These are phyloP conservation scores for Trametes villosa DNA, from an alignment of 768 basidiomycete species.

Conservation along the genomic window DNA sequence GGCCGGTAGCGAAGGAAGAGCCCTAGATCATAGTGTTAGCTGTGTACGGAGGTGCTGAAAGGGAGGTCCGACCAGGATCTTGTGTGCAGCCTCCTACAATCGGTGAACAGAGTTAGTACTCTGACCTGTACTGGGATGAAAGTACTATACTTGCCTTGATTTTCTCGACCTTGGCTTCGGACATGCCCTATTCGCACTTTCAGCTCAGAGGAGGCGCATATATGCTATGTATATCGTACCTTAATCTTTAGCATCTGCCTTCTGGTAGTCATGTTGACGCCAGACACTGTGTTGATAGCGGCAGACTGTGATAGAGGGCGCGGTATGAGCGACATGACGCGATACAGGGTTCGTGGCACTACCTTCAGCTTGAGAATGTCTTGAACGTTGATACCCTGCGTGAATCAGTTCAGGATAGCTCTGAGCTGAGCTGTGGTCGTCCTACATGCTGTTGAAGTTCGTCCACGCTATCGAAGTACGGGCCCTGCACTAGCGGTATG, in stretches of 20 bases:
- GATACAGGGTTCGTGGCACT: slow-evolving; percentile 11
- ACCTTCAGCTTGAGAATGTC: slow-evolving; percentile 95
- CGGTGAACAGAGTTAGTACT: slow-evolving; percentile 1
- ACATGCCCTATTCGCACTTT: slow-evolving; percentile 70
- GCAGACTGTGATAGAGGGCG: slow-evolving; percentile 53
- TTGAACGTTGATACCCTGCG: slow-evolving; percentile 91
- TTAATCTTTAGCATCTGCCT: slow-evolving; percentile 93
- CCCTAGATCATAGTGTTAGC: slow-evolving; percentile 54
- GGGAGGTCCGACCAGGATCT: slow-evolving; percentile 63
- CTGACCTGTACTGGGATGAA: not conserved
- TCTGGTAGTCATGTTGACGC: slow-evolving; percentile 90
- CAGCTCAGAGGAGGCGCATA: slow-evolving; percentile 2
- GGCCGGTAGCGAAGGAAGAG: slow-evolving; percentile 88
- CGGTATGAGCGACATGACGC: not conserved
- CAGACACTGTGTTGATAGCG: slow-evolving; percentile 83
- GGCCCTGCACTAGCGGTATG: slow-evolving; percentile 40
- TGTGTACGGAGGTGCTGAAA: not conserved
- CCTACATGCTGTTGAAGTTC: slow-evolving; percentile 82
- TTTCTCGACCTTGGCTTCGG: slow-evolving; percentile 97
- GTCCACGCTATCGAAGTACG: slow-evolving; percentile 80
- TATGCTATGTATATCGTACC: slow-evolving; percentile 45
- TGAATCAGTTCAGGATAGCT: not conserved
- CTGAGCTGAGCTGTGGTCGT: not conserved
- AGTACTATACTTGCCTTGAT: slow-evolving; percentile 65
- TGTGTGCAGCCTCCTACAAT: slow-evolving; percentile 88